These are phyloP conservation scores for Pythium apleroticum DNA, from an alignment of 352 stramenopile species.

Conservation along the genomic window DNA sequence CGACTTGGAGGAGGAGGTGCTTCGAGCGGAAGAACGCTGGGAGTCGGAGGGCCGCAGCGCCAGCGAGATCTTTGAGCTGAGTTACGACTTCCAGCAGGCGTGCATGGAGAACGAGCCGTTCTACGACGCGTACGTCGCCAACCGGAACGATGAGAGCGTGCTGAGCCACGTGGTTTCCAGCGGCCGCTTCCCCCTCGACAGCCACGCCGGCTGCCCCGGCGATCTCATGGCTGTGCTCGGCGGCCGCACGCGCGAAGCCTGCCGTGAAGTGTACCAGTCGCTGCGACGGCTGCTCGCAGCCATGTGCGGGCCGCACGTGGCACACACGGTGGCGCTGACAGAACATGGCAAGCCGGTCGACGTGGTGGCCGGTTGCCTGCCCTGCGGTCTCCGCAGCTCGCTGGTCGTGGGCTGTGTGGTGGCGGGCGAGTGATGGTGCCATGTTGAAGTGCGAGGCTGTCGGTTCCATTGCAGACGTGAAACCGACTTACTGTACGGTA, in stretches of 20 bases:
- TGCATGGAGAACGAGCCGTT: slow-evolving; percentile 25
- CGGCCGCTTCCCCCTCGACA: background rate
- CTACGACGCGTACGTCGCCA: slow-evolving; percentile 22
- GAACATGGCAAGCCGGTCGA: background rate
- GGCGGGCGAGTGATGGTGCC: background rate
- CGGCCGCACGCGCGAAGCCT: background rate
- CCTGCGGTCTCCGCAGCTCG: background rate
- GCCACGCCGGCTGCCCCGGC: background rate
- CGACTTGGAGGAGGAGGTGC: slow-evolving; percentile 20
- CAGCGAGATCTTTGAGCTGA: slow-evolving; percentile 19
- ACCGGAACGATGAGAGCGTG: slow-evolving; percentile 18
- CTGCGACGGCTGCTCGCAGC: background rate
- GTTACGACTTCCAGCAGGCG: slow-evolving; percentile 24
- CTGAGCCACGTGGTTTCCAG: slow-evolving; percentile 13
- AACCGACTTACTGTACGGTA: background rate
- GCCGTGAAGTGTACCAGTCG: background rate
- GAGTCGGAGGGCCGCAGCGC: slow-evolving; percentile 12
- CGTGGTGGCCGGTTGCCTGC: background rate
- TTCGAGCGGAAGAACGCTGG: slow-evolving; percentile 14
- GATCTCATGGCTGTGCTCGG: background rate
- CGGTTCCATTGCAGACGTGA: background rate
- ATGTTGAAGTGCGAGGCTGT: background rate
- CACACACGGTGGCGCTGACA: background rate
- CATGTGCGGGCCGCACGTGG: background rate
- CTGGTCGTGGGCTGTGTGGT: background rate